phyloP scores from a whole-genome alignment of 257 asterid genomes.

The Eustoma russellianum region DNA sequence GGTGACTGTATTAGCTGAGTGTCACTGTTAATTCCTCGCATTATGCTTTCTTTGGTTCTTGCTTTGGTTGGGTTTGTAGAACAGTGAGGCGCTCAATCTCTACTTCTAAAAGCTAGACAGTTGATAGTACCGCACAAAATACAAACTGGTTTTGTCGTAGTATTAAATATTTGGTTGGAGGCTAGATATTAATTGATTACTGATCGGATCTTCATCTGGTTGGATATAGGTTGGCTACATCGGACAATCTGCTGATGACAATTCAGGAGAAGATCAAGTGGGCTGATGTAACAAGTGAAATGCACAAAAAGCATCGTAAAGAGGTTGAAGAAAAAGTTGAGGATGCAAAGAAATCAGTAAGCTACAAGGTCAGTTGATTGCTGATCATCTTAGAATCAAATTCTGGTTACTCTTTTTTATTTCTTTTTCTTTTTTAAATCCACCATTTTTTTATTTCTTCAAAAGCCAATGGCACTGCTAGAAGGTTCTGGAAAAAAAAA shows the following conservation, averaged over 20 bases:
- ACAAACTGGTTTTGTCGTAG: no score
- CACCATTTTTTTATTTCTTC: background rate
- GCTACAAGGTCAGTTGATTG: slow-evolving; percentile 61
- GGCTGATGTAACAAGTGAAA: slow-evolving; percentile 88
- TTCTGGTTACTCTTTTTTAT: background rate
- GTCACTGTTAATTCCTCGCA: background rate
- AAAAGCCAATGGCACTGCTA: background rate
- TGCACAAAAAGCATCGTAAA: slow-evolving; percentile 65
- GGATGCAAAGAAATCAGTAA: slow-evolving; percentile 65
- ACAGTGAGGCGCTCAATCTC: no score
- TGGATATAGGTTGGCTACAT: slow-evolving; percentile 61
- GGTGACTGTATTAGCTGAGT: no score
- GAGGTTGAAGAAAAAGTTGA: slow-evolving; percentile 77
- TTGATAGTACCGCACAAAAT: no score
- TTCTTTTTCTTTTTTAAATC: background rate
- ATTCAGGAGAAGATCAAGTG: slow-evolving; percentile 97
- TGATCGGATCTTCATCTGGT: slow-evolving; percentile 4
- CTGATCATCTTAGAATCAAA: no score
- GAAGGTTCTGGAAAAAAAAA: background rate
- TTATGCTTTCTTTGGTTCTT: no score
- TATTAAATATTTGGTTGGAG: background rate
- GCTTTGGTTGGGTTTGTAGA: no score
- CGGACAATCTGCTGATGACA: slow-evolving; percentile 75
- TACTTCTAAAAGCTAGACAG: no score
- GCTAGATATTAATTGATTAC: slow-evolving; percentile 5